phyloP scores from a whole-genome alignment of 2,329 filamentous ascomycete species.

The Raffaelea arxii region DNA sequence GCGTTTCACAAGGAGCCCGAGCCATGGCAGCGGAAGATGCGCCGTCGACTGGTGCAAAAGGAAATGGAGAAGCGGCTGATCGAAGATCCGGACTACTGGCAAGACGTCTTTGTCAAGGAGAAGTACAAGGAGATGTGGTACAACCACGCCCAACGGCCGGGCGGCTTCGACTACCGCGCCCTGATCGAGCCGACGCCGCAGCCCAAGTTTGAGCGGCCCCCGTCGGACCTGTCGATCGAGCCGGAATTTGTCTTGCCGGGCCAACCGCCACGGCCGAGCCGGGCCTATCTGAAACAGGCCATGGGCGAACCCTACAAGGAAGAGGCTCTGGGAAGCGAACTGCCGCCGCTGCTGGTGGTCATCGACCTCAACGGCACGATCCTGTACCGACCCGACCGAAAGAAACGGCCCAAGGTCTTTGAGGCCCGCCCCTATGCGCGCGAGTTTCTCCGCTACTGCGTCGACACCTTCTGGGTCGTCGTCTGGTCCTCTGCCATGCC shows the following conservation, averaged over 20 bases:
- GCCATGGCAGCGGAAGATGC: too few relatives aligned
- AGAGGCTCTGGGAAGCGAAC: slow-evolving; percentile 20
- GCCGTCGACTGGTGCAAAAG: too few relatives aligned
- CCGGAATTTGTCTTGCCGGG: slow-evolving; percentile 51
- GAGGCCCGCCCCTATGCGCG: slow-evolving; percentile 57
- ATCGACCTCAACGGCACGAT: slow-evolving; percentile 93
- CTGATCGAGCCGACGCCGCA: too few relatives aligned
- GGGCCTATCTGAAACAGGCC: slow-evolving; percentile 53
- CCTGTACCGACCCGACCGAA: slow-evolving; percentile 55
- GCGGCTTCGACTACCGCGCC: too few relatives aligned
- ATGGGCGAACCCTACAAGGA: slow-evolving; percentile 27
- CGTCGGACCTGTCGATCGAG: slow-evolving; percentile 37
- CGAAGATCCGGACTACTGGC: too few relatives aligned
- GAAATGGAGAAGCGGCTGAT: too few relatives aligned
- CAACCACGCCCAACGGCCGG: too few relatives aligned
- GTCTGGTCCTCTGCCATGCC: slow-evolving; percentile 84
- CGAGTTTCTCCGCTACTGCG: slow-evolving; percentile 63
- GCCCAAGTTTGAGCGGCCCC: too few relatives aligned
- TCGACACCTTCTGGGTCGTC: slow-evolving; percentile 67
- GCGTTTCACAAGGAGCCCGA: too few relatives aligned
- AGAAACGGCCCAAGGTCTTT: slow-evolving; percentile 39
- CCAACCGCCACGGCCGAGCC: too few relatives aligned
- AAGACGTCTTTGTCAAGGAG: too few relatives aligned
- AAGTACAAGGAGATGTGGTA: too few relatives aligned
- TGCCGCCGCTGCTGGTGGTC: slow-evolving; percentile 65